These are phyloP conservation scores for Termitomyces bulborhizus DNA, from an alignment of 768 basidiomycete genomes.

Conservation along the genomic window DNA sequence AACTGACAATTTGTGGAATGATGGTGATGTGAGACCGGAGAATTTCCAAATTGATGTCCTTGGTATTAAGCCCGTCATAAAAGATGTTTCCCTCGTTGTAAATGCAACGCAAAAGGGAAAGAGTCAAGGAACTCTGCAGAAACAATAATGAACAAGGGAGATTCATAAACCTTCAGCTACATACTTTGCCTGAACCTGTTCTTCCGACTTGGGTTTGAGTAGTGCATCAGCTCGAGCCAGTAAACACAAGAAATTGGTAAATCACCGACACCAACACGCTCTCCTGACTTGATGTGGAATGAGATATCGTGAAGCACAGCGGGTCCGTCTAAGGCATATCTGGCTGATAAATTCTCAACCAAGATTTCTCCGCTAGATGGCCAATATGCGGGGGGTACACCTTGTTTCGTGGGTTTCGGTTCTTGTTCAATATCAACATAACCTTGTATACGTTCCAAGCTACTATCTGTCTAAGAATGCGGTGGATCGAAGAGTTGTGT, in stretches of 20 bases:
- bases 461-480: conserved; percentile 9
- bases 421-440: conserved; percentile 61
- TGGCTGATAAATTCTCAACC: conserved; percentile 48
- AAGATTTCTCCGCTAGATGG: conserved; percentile 50
- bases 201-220: conserved; percentile 27
- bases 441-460: conserved; percentile 65
- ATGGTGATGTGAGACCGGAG: conserved; percentile 56
- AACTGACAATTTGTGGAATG: conserved; percentile 42
- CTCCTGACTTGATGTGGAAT: conserved; percentile 49
- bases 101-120: conserved; percentile 54
- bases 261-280: conserved; percentile 47
- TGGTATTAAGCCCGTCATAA: conserved; percentile 47
- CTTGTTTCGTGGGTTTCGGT: conserved; percentile 28
- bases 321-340: conserved; percentile 48
- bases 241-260: background rate
- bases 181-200: conserved; percentile 41
- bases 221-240: background rate
- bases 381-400: conserved; percentile 61
- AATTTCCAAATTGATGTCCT: conserved; percentile 46
- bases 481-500: background rate
- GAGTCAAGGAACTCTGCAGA: conserved; percentile 45
- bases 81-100: conserved; percentile 49
- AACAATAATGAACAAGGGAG: background rate
- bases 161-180: background rate
- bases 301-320: conserved; percentile 48